A percentile compares a stretch with the other conserved stretches of the same genome.
phyloP scores from a whole-genome alignment of 2,329 filamentous ascomycete genomes.

The Colletotrichum sp. region DNA sequence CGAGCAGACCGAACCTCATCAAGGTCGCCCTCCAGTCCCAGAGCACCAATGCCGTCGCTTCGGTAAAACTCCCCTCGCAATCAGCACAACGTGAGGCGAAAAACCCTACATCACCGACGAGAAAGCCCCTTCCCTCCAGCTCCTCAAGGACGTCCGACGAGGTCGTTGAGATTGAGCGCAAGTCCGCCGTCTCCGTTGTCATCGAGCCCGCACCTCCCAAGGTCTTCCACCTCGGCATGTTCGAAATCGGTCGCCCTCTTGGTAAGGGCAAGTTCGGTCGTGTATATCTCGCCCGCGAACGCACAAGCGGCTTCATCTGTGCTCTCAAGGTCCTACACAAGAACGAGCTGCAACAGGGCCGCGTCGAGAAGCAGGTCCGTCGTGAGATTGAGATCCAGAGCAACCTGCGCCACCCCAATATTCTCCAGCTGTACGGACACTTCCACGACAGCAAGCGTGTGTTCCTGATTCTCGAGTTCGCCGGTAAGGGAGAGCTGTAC shows the following conservation, averaged over 20 bases:
- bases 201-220: conserved; percentile 63
- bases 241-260: conserved; percentile 86
- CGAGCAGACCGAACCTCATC: conserved; percentile 79
- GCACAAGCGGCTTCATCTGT: conserved; percentile 81
- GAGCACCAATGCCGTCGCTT: conserved; percentile 68
- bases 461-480: conserved; percentile 87
- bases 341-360: conserved; percentile 76
- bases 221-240: conserved; percentile 89
- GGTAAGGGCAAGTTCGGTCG: conserved; percentile 89
- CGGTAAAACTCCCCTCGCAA: conserved; percentile 73
- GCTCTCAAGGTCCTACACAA: conserved; percentile 89
- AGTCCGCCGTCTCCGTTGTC: conserved; percentile 52
- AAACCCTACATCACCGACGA: conserved; percentile 53
- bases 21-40: conserved; percentile 85
- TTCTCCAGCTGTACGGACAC: conserved; percentile 82
- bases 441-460: conserved; percentile 90
- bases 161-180: conserved; percentile 50
- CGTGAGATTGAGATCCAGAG: conserved; percentile 91
- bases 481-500: conserved; percentile 85
- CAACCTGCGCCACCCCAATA: conserved; percentile 85
- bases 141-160: conserved; percentile 54
- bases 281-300: conserved; percentile 84
- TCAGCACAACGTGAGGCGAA: conserved; percentile 59
- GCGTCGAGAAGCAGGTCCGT: conserved; percentile 84
- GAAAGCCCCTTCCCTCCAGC: conserved; percentile 53